Evolutionary conservation across 805 yeast genomes (phyloP).

Genomic region (Teunomyces kruisii): DNA sequence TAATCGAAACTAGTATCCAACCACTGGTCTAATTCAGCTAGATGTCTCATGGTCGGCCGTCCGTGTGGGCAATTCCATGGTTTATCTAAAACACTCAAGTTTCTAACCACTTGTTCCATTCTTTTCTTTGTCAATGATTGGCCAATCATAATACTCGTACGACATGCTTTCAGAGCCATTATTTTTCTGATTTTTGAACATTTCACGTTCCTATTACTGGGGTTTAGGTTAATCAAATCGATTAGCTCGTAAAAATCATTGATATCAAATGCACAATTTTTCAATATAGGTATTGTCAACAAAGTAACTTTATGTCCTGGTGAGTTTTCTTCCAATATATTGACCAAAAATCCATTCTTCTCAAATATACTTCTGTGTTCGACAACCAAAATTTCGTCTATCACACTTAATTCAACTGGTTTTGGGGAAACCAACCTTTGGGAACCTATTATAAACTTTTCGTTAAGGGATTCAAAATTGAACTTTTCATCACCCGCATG

Average conservation of each 20-base stretch:
- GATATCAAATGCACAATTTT: conserved; percentile 62
- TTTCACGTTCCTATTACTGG: conserved; percentile 33
- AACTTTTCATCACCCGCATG: conserved; percentile 97
- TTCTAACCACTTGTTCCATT: conserved; percentile 68
- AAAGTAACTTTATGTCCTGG: conserved; percentile 62
- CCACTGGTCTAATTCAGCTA: conserved; percentile 52
- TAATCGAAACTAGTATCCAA: conserved; percentile 9
- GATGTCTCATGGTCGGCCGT: conserved; percentile 92
- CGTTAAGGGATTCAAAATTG: conserved; percentile 74
- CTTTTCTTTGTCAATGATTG: conserved; percentile 53
- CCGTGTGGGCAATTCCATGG: conserved; percentile 99
- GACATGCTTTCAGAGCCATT: conserved; percentile 94
- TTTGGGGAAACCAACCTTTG: conserved; percentile 65
- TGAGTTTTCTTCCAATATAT: conserved; percentile 45
- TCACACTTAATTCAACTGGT: conserved; percentile 67
- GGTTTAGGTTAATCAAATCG: conserved; percentile 56
- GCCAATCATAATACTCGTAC: conserved; percentile 94
- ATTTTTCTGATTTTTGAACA: conserved; percentile 80
- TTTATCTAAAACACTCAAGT: conserved; percentile 71
- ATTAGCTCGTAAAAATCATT: conserved; percentile 78
- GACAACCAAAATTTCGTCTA: conserved; percentile 73
- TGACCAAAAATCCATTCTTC: conserved; percentile 71
- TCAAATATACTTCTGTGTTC: conserved; percentile 59
- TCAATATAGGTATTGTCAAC: conserved; percentile 70
- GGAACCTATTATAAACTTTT: conserved; percentile 50